These are phyloP conservation scores for Cystobasidiopsis lactophilus DNA, from an alignment of 768 basidiomycete genomes.

Conservation along the genomic window DNA sequence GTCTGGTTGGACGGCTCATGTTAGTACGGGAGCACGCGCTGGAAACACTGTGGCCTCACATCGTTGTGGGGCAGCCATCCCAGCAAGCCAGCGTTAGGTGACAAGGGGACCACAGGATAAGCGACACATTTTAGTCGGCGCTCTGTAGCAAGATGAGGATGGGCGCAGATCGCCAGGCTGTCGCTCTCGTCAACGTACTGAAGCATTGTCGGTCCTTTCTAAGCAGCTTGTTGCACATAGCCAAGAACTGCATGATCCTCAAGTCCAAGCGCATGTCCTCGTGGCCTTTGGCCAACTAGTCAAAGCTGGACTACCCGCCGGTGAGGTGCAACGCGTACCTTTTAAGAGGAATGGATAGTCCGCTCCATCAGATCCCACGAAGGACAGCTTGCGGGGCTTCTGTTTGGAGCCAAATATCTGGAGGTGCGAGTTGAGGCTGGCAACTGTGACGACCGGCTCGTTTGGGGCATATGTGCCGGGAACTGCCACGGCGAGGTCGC, in stretches of 20 bases:
- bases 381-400: conserved; percentile 22
- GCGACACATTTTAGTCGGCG: background rate
- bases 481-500: background rate
- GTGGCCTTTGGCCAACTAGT: background rate
- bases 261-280: background rate
- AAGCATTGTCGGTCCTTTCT: background rate
- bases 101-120: background rate
- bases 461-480: background rate
- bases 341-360: conserved; percentile 5
- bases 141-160: too few relatives aligned
- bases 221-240: background rate
- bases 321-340: background rate
- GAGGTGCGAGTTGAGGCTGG: background rate
- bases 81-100: background rate
- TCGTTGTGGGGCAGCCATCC: background rate
- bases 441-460: conserved; percentile 1
- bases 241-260: conserved; percentile 5
- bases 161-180: too few relatives aligned
- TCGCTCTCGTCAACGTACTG: background rate
- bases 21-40: background rate
- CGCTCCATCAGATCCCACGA: background rate
- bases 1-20: background rate
- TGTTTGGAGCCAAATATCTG: conserved; percentile 23
- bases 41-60: background rate
- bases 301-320: too few relatives aligned